Evolutionary conservation across 164 flowering plant species (phyloP), one percentile per base, ranked within the genome.

Genomic region (Stephania yunnanensis): DNA sequence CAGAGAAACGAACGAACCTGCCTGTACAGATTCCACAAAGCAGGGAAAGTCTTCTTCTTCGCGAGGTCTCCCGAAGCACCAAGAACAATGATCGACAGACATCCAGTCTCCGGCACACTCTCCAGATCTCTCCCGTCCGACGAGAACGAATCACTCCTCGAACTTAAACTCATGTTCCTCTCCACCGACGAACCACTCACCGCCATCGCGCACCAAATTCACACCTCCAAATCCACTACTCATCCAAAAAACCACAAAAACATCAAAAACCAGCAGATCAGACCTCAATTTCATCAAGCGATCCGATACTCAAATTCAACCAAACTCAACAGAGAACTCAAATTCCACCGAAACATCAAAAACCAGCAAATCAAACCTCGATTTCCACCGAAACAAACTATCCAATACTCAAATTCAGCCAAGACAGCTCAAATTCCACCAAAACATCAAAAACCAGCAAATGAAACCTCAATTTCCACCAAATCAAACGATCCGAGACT

Each of bases 51-150:
- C 88, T 96, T 96, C 78, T 94, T 96, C 89, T 96, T 96, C 64
- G 99, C 99, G 82, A 96, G 99, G 84, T 96, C 99, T 70, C 99
- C 99, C 12, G 99, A 96, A 81, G 99, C 99, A 75, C 99, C 99
- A 69, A 96, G 92, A 58, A 96, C 98, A 75, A 91, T 71, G 46
- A 96, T 86, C 7, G 99, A 90, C 36, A 96, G 91, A 75, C 91
- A 87, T 46, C 97, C 99, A 80, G 83, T 83, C 84, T 92, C 99
- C 31, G 84, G 73, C 7, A 80, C 82, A 77, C 45, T 70, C 30
- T 84, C 97, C 42, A 74, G 6, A 5, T 86, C 88, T 71, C 66
- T 82, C 61, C 76, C 76, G 6, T 77, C 84, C 9, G 81, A 46
- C 9, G 81, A 46, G 66, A 82, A 77, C 0, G 95, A 84, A 1